A percentile compares a stretch with the other conserved stretches of the same genome.
phyloP scores from a whole-genome alignment of 2,329 filamentous ascomycete genomes.

The Huntiella omanensis region DNA sequence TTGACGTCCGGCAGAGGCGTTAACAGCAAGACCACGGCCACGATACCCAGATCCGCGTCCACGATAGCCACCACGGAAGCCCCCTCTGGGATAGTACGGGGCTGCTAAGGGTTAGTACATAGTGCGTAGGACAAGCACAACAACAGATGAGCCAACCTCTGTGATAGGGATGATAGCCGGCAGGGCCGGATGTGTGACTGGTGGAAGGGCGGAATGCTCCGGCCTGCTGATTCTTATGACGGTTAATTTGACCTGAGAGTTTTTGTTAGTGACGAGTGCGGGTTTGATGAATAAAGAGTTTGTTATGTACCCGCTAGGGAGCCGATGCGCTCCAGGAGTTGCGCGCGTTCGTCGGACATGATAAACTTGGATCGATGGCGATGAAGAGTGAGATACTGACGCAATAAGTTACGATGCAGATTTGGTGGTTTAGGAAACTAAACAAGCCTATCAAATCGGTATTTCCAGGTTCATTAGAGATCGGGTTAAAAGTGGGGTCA shows the following conservation, averaged over 20 bases:
- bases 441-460: too few species aligned
- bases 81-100: constrained; percentile 12
- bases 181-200: neutral
- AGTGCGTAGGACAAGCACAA: neutral
- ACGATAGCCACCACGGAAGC: constrained; percentile 16
- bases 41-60: constrained; percentile 16
- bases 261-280: neutral
- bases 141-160: constrained; percentile 19
- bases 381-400: too few species aligned
- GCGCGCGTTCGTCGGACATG: constrained; percentile 26
- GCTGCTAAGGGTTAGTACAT: neutral
- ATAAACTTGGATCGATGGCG: too few species aligned
- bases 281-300: neutral
- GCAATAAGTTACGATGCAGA: too few species aligned
- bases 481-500: too few species aligned
- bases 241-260: constrained; percentile 54
- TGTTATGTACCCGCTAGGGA: constrained; percentile 27
- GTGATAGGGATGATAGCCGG: constrained; percentile 15
- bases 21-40: constrained; percentile 9
- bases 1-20: constrained; percentile 17
- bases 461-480: too few species aligned
- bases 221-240: constrained; percentile 48
- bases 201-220: constrained; percentile 14
- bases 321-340: constrained; percentile 34
- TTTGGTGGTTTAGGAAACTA: too few species aligned